phyloP scores from a whole-genome alignment of 148 eudicot species.

The Diospyros lotus region DNA sequence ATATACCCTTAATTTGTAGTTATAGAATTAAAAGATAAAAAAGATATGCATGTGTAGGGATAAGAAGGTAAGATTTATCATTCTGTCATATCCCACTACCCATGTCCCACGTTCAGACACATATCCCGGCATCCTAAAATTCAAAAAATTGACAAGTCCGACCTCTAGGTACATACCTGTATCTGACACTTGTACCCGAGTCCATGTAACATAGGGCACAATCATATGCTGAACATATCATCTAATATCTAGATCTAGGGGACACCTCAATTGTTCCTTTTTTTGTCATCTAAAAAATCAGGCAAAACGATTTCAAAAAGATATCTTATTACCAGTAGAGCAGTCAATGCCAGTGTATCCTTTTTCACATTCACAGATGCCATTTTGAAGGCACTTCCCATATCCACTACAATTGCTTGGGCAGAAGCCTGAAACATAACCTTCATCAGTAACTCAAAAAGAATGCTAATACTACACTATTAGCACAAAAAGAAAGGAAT shows the following conservation, averaged over 20 bases:
- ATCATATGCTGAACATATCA: too few relatives aligned
- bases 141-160: too few relatives aligned
- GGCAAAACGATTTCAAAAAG: neutral
- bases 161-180: too few relatives aligned
- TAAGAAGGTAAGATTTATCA: too few relatives aligned
- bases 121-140: too few relatives aligned
- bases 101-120: too few relatives aligned
- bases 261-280: neutral
- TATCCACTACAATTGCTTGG: constrained; percentile 70
- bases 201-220: too few relatives aligned
- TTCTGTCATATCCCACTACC: too few relatives aligned
- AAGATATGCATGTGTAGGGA: too few relatives aligned
- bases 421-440: constrained; percentile 55
- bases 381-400: constrained; percentile 74
- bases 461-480: neutral
- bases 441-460: constrained; percentile 5
- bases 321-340: constrained; percentile 64
- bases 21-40: too few relatives aligned
- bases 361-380: constrained; percentile 66
- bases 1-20: too few relatives aligned
- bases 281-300: neutral
- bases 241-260: neutral
- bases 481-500: neutral
- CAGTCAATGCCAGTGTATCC: constrained; percentile 92
- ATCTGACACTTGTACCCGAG: too few relatives aligned